phyloP scores from a whole-genome alignment of 2,329 filamentous ascomycete genomes.

The Talaromyces islandicus region DNA sequence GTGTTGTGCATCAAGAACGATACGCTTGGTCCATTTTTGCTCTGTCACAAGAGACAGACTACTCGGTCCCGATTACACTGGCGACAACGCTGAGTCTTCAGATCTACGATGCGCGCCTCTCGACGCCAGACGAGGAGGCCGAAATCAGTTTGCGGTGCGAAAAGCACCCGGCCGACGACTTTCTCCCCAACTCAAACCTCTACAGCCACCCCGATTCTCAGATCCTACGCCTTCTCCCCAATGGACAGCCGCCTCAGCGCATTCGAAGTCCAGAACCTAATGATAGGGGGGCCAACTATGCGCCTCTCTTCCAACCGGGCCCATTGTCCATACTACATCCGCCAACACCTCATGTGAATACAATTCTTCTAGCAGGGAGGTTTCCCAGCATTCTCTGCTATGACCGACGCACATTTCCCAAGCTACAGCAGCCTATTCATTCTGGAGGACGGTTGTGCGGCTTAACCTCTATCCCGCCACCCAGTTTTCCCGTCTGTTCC shows the following conservation, averaged over 20 bases:
- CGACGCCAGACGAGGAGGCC: slow-evolving; percentile 28
- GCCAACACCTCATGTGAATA: slow-evolving; percentile 58
- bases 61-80: slow-evolving; percentile 68
- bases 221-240: slow-evolving; percentile 24
- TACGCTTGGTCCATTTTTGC: slow-evolving; percentile 82
- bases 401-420: slow-evolving; percentile 78
- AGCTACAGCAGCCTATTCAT: slow-evolving; percentile 70
- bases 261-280: slow-evolving; percentile 30
- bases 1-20: slow-evolving; percentile 60
- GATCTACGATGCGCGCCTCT: slow-evolving; percentile 66
- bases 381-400: slow-evolving; percentile 88
- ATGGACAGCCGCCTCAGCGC: slow-evolving; percentile 30
- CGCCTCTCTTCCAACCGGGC: slow-evolving; percentile 70
- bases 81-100: slow-evolving; percentile 78
- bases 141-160: slow-evolving; percentile 31
- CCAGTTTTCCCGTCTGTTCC: slow-evolving; percentile 43
- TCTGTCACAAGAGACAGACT: slow-evolving; percentile 61
- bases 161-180: slow-evolving; percentile 16
- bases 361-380: slow-evolving; percentile 82
- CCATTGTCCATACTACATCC: slow-evolving; percentile 79
- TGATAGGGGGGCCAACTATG: slow-evolving; percentile 47
- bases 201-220: slow-evolving; percentile 28
- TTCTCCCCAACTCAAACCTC: slow-evolving; percentile 23
- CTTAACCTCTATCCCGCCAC: slow-evolving; percentile 57
- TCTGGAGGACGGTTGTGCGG: slow-evolving; percentile 75